Conservation (phyloP, 371 early-diverging fungal genomes). For the Circinella umbellata region DNA sequence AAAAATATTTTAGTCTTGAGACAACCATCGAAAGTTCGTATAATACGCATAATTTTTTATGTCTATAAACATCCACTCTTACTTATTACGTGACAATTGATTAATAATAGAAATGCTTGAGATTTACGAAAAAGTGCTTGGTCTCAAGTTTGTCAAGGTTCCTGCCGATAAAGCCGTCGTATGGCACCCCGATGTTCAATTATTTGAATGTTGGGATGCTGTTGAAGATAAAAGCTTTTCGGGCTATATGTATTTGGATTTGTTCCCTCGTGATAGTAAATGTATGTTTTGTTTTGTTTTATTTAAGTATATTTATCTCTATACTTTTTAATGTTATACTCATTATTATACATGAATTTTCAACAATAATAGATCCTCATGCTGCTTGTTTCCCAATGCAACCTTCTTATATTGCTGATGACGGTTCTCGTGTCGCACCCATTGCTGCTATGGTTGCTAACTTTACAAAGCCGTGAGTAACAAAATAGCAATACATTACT, state of each 20-base stretch:
- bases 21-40: slow-evolving; percentile 45
- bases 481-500: background rate
- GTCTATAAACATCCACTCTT: background rate
- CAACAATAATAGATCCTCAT: slow-evolving; percentile 60
- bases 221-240: slow-evolving; percentile 57
- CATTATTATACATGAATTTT: background rate
- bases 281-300: slow-evolving; percentile 28
- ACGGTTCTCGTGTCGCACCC: slow-evolving; percentile 64
- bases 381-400: slow-evolving; percentile 79
- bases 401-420: slow-evolving; percentile 55
- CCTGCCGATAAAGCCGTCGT: slow-evolving; percentile 57
- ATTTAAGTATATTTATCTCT: background rate
- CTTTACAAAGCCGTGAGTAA: slow-evolving; percentile 72
- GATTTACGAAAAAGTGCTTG: slow-evolving; percentile 71
- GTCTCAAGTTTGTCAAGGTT: slow-evolving; percentile 67
- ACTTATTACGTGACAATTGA: background rate
- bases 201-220: slow-evolving; percentile 73
- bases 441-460: slow-evolving; percentile 86
- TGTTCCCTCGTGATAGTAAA: slow-evolving; percentile 81
- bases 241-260: slow-evolving; percentile 82
- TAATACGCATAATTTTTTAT: background rate
- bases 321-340: background rate
- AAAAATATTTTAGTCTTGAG: slow-evolving; percentile 78
- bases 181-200: slow-evolving; percentile 75
- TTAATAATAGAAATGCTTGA: slow-evolving; percentile 65